phyloP scores from a whole-genome alignment of 805 yeast species.

The Teunomyces lycoperdinae region DNA sequence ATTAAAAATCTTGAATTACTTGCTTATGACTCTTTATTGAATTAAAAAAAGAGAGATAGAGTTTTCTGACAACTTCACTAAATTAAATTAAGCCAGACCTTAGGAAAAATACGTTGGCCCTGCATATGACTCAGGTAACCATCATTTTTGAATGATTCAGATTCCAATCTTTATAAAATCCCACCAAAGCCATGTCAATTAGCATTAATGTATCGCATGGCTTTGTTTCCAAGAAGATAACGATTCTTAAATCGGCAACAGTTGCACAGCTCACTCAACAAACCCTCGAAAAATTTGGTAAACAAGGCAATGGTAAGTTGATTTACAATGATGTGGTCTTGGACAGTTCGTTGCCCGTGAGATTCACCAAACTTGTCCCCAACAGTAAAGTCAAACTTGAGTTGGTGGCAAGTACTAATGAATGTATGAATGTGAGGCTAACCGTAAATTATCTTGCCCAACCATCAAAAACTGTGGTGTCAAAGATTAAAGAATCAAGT shows the following conservation, averaged over 20 bases:
- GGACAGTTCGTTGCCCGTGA: conserved; percentile 30
- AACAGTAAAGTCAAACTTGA: conserved; percentile 31
- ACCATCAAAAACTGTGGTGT: conserved; percentile 4
- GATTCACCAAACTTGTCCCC: conserved; percentile 30
- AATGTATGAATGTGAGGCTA: conserved; percentile 15
- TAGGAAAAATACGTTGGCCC: background rate
- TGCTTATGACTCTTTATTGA: too few species aligned
- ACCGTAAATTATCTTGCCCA: conserved; percentile 7
- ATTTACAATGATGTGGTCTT: conserved; percentile 26
- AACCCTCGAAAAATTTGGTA: conserved; percentile 24
- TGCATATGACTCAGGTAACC: background rate
- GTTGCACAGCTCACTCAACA: conserved; percentile 25
- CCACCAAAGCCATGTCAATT: conserved; percentile 16
- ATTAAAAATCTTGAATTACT: too few species aligned
- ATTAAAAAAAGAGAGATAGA: too few species aligned
- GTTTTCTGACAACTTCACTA: background rate
- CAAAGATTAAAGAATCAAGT: conserved; percentile 9
- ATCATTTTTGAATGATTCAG: background rate
- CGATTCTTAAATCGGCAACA: conserved; percentile 21
- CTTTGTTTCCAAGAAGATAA: conserved; percentile 24
- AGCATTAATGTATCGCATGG: conserved; percentile 20
- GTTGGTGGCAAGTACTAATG: conserved; percentile 5
- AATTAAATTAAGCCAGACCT: background rate
- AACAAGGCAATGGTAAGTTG: conserved; percentile 23
- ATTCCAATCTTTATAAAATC: background rate